Percentiles rank a stretch among this genome's conserved stretches.
These are phyloP conservation scores for Cyberlindnera misumaiensis DNA, from an alignment of 805 yeast genomes.

Conservation along the genomic window DNA sequence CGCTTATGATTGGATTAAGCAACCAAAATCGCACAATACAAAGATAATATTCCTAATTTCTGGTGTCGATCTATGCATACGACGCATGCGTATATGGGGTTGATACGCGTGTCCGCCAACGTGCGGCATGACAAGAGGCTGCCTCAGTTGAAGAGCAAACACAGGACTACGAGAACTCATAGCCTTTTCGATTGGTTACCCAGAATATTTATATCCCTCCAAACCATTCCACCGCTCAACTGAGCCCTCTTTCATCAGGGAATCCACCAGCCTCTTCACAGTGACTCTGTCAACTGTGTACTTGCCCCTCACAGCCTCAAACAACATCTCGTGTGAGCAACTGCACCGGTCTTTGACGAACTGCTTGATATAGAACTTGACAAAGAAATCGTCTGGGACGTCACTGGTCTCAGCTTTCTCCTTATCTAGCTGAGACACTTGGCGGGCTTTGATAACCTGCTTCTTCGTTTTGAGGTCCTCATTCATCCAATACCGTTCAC, in stretches of 20 bases:
- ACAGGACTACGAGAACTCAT: no score
- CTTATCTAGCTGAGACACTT: slow-evolving; percentile 13
- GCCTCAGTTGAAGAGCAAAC: no score
- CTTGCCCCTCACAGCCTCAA: slow-evolving; percentile 5
- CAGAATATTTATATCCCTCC: slow-evolving; percentile 10
- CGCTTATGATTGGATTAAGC: no score
- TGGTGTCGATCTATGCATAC: no score
- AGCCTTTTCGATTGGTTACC: no score
- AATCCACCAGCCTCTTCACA: slow-evolving; percentile 10
- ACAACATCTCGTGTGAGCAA: slow-evolving; percentile 12
- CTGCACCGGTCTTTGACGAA: slow-evolving; percentile 10
- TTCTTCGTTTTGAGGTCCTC: slow-evolving; percentile 13
- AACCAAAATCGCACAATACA: no score
- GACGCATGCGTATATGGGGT: no score
- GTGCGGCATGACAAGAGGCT: no score
- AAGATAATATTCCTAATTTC: no score
- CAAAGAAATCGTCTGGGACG: slow-evolving; percentile 5
- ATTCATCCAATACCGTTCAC: slow-evolving; percentile 10
- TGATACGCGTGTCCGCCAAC: no score
- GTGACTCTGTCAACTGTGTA: slow-evolving; percentile 2
- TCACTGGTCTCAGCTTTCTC: slow-evolving; percentile 3
- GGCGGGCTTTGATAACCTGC: slow-evolving; percentile 11
- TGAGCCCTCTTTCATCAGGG: slow-evolving; percentile 10
- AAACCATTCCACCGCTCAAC: slow-evolving; percentile 6
- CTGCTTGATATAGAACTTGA: slow-evolving; percentile 19